Evolutionary conservation across 805 yeast species (phyloP).

Genomic region (Saturnispora mendoncae): DNA sequence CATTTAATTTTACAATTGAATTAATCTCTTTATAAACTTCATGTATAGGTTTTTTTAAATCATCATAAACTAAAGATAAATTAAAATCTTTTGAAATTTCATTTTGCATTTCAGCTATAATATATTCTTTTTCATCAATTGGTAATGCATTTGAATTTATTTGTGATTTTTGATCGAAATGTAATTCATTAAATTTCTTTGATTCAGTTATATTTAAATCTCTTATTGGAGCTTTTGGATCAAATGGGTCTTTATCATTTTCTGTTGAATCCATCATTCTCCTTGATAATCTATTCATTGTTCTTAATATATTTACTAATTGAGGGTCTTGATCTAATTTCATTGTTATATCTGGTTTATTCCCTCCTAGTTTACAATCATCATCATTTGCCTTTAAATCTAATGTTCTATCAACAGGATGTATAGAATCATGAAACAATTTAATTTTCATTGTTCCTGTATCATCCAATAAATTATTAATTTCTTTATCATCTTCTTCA

Average conservation of each 20-base stretch:
- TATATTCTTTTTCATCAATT: conserved; percentile 16
- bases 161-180: conserved; percentile 25
- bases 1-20: conserved; percentile 41
- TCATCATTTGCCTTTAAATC: conserved; percentile 80
- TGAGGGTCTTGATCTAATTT: conserved; percentile 53
- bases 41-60: conserved; percentile 22
- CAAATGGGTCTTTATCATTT: conserved; percentile 32
- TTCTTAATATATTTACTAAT: conserved; percentile 65
- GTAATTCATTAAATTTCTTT: conserved; percentile 46
- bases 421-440: conserved; percentile 31
- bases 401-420: conserved; percentile 56
- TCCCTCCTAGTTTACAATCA: conserved; percentile 67
- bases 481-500: conserved; percentile 31
- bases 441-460: conserved; percentile 23
- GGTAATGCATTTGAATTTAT: conserved; percentile 22
- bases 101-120: conserved; percentile 17
- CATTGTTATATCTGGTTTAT: conserved; percentile 87
- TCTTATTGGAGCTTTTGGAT: conserved; percentile 38
- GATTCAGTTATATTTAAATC: conserved; percentile 43
- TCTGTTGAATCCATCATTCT: conserved; percentile 60
- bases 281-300: conserved; percentile 82
- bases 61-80: conserved; percentile 19
- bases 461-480: conserved; percentile 22
- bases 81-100: conserved; percentile 21
- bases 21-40: conserved; percentile 39